These are phyloP conservation scores for Aspergillus ibericus DNA, from an alignment of 2,329 filamentous ascomycete species.

Conservation along the genomic window DNA sequence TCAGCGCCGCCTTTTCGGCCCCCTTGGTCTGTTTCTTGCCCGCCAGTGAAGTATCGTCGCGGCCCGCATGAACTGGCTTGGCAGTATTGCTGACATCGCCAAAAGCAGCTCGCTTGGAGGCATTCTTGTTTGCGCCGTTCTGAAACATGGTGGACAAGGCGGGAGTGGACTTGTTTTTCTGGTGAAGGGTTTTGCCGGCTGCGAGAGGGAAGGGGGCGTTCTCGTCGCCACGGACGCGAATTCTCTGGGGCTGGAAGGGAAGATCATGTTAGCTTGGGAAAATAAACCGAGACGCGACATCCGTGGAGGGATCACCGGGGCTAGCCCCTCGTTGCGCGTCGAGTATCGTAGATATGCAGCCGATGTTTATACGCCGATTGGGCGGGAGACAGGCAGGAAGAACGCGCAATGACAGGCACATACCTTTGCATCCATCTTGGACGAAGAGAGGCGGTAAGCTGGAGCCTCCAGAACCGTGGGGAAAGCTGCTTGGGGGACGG, in stretches of 20 bases:
- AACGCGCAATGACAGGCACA: constrained; percentile 24
- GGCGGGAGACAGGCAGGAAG: neutral
- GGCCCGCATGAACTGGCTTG: constrained; percentile 40
- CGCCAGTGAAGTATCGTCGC: constrained; percentile 58
- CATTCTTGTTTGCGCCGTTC: constrained; percentile 60
- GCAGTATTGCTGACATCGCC: constrained; percentile 76
- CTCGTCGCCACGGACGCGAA: constrained; percentile 67
- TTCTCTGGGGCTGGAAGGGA: constrained; percentile 64
- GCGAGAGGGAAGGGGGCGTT: constrained; percentile 57
- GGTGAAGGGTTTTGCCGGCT: constrained; percentile 65
- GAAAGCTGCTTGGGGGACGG: constrained; percentile 8
- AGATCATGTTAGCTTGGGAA: constrained; percentile 17
- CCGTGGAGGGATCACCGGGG: neutral
- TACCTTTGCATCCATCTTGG: constrained; percentile 52
- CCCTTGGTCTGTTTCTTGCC: constrained; percentile 46
- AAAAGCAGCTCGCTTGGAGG: constrained; percentile 75
- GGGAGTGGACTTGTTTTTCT: constrained; percentile 76
- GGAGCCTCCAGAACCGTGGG: constrained; percentile 14
- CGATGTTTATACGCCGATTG: neutral
- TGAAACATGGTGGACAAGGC: constrained; percentile 58
- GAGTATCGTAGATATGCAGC: constrained; percentile 2
- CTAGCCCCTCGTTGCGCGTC: constrained; percentile 10
- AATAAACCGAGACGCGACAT: neutral
- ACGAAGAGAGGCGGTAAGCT: neutral
- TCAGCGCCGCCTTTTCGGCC: constrained; percentile 30